Conservation (phyloP, 352 stramenopile species). For the Aphanomyces stellatus region DNA sequence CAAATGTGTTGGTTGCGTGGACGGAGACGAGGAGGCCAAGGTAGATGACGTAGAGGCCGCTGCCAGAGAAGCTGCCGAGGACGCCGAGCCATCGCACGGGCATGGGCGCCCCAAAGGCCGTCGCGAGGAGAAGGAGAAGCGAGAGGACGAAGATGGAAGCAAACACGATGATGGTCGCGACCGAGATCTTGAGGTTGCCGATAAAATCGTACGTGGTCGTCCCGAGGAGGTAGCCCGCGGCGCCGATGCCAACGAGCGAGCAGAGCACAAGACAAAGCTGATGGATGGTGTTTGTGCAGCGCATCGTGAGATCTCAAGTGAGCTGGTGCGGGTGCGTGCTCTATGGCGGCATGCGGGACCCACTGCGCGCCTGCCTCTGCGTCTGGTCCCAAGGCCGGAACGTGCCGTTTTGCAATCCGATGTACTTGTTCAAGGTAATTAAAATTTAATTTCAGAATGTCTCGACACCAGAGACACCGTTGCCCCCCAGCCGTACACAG, state of each 20-base stretch:
- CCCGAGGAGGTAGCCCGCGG: neutral
- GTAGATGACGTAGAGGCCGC: constrained; percentile 1
- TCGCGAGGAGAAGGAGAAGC: neutral
- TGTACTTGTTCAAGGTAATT: too few species aligned
- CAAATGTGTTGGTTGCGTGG: neutral
- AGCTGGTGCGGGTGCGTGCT: neutral
- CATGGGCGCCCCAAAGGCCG: neutral
- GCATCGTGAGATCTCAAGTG: neutral
- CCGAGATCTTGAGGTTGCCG: neutral
- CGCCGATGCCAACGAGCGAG: neutral
- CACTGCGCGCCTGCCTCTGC: neutral
- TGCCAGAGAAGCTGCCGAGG: neutral
- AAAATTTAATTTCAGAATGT: too few species aligned
- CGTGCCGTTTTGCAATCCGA: neutral
- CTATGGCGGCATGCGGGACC: neutral
- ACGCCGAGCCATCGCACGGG: neutral
- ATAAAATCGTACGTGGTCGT: neutral
- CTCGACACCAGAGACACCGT: too few species aligned
- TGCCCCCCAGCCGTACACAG: too few species aligned
- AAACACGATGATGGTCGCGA: neutral
- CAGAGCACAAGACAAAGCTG: neutral
- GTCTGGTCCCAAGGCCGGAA: neutral
- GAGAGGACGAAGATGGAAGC: neutral
- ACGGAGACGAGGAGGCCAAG: neutral
- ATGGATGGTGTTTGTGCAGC: neutral